A percentile compares a stretch with the other conserved stretches of the same genome.
phyloP scores from a whole-genome alignment of 2,329 filamentous ascomycete genomes.

The Colletotrichum magnum region DNA sequence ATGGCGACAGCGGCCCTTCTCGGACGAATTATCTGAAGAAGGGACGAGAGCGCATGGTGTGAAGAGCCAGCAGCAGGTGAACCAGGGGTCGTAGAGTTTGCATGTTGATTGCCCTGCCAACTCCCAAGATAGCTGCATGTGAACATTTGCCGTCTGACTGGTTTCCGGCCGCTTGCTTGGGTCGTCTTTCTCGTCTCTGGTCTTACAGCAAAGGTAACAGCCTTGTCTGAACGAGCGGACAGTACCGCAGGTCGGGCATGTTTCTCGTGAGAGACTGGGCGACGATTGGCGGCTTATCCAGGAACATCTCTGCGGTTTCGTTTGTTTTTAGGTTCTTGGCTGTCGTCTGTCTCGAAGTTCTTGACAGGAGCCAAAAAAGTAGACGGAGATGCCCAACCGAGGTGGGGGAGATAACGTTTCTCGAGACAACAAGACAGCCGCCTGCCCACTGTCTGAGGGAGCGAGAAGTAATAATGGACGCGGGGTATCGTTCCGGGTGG shows the following conservation, averaged over 20 bases:
- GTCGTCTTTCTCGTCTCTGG: slow-evolving; percentile 4
- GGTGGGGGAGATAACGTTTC: slow-evolving; percentile 20
- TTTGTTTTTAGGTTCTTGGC: slow-evolving; percentile 23
- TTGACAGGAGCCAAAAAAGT: slow-evolving; percentile 16
- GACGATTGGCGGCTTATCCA: slow-evolving; percentile 7
- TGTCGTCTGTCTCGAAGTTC: slow-evolving; percentile 16
- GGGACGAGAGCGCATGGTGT: slow-evolving; percentile 1
- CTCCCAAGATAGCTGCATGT: slow-evolving; percentile 13
- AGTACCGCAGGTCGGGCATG: not conserved
- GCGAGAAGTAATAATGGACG: slow-evolving; percentile 9
- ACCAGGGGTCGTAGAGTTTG: slow-evolving; percentile 3
- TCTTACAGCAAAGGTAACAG: slow-evolving; percentile 30
- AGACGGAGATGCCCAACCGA: slow-evolving; percentile 13
- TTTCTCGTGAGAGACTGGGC: slow-evolving; percentile 4
- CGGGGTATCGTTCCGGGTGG: slow-evolving; percentile 27
- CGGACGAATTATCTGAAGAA: slow-evolving; percentile 8
- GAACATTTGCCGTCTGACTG: slow-evolving; percentile 1
- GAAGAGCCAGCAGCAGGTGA: not conserved
- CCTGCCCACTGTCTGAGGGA: not conserved
- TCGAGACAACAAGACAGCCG: slow-evolving; percentile 19
- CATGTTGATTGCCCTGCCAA: not conserved
- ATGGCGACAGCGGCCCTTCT: slow-evolving; percentile 17
- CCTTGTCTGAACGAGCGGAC: slow-evolving; percentile 27
- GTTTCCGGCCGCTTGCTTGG: not conserved
- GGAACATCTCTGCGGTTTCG: not conserved